Conservation (phyloP, 2,329 filamentous ascomycete genomes). For the Gaeumannomyces tritici region DNA sequence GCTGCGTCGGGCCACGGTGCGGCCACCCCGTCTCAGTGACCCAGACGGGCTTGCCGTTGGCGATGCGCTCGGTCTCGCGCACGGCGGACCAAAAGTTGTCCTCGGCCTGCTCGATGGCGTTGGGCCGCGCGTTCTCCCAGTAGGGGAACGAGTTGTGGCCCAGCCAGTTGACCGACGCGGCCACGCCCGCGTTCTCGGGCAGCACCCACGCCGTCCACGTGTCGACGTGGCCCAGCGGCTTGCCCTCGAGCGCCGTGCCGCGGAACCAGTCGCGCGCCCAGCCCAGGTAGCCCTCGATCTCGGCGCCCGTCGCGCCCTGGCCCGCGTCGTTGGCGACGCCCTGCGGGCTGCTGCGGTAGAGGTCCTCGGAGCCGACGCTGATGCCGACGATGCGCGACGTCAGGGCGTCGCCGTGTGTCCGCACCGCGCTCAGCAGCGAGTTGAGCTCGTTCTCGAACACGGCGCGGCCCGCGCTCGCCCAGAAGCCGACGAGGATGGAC, state of each 20-base stretch:
- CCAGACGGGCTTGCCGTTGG: conserved; percentile 65
- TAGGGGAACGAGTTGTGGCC: conserved; percentile 77
- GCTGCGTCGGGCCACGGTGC: conserved; percentile 50
- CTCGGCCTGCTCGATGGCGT: conserved; percentile 55
- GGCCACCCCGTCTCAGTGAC: conserved; percentile 88
- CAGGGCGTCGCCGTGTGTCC: conserved; percentile 57
- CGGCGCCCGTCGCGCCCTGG: conserved; percentile 51
- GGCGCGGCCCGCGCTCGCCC: conserved; percentile 60
- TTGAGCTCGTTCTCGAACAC: conserved; percentile 62
- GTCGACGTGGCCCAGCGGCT: conserved; percentile 62
- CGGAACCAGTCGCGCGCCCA: conserved; percentile 55
- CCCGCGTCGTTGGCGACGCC: conserved; percentile 55
- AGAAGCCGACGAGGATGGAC: conserved; percentile 70
- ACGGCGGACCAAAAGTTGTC: conserved; percentile 60
- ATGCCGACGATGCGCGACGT: conserved; percentile 65
- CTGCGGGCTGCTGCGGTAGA: conserved; percentile 68
- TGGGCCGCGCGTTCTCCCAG: conserved; percentile 54
- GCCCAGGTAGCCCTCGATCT: conserved; percentile 60
- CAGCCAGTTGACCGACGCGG: conserved; percentile 64
- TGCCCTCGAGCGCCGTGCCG: conserved; percentile 45
- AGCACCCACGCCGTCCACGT: conserved; percentile 80
- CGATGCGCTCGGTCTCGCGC: conserved; percentile 45
- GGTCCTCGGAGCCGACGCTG: conserved; percentile 78
- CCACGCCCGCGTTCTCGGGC: conserved; percentile 58
- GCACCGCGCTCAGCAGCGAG: conserved; percentile 61